Percentiles rank a stretch among this genome's conserved stretches.
Evolutionary conservation across 192 early-diverging fungal species (phyloP).

Genomic region (Lunasporangiospora selenospora): DNA sequence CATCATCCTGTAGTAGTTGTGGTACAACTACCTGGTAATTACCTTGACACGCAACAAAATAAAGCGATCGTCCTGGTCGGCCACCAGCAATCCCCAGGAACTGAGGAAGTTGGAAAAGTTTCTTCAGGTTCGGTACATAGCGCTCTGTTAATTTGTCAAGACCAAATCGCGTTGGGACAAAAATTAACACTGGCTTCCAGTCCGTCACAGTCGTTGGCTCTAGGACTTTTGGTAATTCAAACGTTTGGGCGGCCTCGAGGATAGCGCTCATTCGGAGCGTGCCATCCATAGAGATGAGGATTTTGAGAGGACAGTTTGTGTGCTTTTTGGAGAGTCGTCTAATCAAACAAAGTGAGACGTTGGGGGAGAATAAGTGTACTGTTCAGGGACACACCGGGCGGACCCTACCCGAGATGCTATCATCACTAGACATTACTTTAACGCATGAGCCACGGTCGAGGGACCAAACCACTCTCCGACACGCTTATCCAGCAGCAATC

Average conservation of each 20-base stretch:
- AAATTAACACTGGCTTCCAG: slow-evolving; percentile 50
- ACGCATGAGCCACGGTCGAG: slow-evolving; percentile 47
- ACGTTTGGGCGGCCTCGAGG: slow-evolving; percentile 1
- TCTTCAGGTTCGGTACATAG: slow-evolving; percentile 19
- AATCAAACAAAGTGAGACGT: not conserved
- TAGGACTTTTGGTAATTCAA: too few species aligned
- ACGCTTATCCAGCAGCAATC: slow-evolving; percentile 44
- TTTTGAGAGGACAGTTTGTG: slow-evolving; percentile 31
- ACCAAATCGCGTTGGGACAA: slow-evolving; percentile 40
- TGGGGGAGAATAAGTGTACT: not conserved
- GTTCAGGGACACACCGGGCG: not conserved
- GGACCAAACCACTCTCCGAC: slow-evolving; percentile 56
- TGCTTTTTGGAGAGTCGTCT: slow-evolving; percentile 43
- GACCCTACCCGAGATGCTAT: too few species aligned
- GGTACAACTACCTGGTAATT: not conserved
- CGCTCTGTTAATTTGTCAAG: slow-evolving; percentile 25
- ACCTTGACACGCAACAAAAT: slow-evolving; percentile 53
- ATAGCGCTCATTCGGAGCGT: slow-evolving; percentile 23
- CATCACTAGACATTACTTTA: slow-evolving; percentile 47
- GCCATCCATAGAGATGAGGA: slow-evolving; percentile 40
- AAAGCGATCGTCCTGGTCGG: slow-evolving; percentile 45
- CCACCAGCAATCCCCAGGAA: slow-evolving; percentile 54
- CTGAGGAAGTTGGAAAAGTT: slow-evolving; percentile 44
- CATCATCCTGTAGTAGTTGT: not conserved
- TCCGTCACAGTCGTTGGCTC: too few species aligned